phyloP scores from a whole-genome alignment of 208 protist species.

The Leishmania amazonensis region DNA sequence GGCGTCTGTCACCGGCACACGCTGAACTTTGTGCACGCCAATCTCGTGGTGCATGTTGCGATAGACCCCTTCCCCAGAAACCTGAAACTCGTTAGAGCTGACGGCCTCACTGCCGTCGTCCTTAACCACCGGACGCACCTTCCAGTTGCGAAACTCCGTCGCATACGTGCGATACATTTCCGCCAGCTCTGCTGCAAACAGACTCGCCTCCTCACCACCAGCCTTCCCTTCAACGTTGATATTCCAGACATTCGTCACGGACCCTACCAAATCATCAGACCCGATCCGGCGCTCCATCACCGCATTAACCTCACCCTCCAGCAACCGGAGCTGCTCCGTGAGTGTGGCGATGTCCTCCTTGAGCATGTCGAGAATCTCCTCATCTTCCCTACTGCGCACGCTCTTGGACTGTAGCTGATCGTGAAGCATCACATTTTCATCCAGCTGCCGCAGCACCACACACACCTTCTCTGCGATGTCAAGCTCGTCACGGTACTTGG shows the following conservation, averaged over 20 bases:
- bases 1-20: constrained; percentile 88
- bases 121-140: constrained; percentile 36
- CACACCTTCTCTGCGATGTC: constrained; percentile 59
- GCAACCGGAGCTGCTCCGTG: constrained; percentile 37
- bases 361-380: constrained; percentile 73
- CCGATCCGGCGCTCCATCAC: constrained; percentile 72
- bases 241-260: constrained; percentile 70
- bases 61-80: constrained; percentile 77
- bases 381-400: constrained; percentile 42
- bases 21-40: constrained; percentile 92
- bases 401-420: constrained; percentile 36
- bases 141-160: constrained; percentile 43
- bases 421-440: constrained; percentile 64
- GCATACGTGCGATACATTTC: constrained; percentile 81
- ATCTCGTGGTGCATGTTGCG: constrained; percentile 86
- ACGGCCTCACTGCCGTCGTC: constrained; percentile 32
- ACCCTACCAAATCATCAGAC: constrained; percentile 74
- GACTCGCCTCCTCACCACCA: constrained; percentile 83
- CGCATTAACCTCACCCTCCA: constrained; percentile 60
- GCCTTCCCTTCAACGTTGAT: constrained; percentile 76
- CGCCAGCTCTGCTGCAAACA: constrained; percentile 85
- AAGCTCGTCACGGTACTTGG: constrained; percentile 76
- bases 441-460: constrained; percentile 47
- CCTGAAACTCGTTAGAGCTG: constrained; percentile 36
- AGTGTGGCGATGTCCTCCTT: constrained; percentile 71